Base-by-base conservation (phyloP, 345 rosid genomes). In the Isatis tinctoria region DNA sequence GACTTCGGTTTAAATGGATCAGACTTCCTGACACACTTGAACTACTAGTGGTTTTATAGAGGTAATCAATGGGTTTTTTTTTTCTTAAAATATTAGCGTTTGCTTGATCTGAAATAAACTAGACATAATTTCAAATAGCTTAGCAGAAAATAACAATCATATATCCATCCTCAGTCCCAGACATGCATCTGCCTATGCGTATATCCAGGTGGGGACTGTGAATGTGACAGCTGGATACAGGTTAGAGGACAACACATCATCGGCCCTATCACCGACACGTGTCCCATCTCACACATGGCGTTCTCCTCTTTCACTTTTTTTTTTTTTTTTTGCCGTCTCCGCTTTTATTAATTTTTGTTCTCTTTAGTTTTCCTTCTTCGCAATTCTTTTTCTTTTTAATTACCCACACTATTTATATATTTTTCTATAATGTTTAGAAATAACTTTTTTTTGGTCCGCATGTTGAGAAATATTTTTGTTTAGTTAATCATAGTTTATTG, bases 201-300 rank as follows among this genome's bases (percentile, higher is more conserved):
- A 65, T 30, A 60, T 40, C 36, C 27, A 41, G 20, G 70, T 69
- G 70, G 75, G 74, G 74, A 61, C 70, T 41, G 6, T 54, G 75
- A 56, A 76, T 17, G 60, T 69, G 79, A 76, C 79, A 76, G 75
- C 79, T 76, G 70, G 58, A 76, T 69, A 56, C 75, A 69, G 65
- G 35, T 62, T 44, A 54, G 57, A 65, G 67, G 76, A 77, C 80
- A 77, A 77, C 79, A 69, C 75, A 76, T 51, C 60, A 62, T 62
- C 70, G 27, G 8, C 52, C 53, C 53, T 56, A 8, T 45, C 44
- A 14, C 56, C 72, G 80, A 77, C 80, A 65, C 76, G 80, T 77
- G 80, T 64, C 72, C 76, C 72, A 3, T 58, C 67, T 70, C 61
- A 77, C 72, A 77, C 80, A 77, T 77, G 80, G 61, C 79, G 32